Percentiles rank a stretch among this genome's conserved stretches.
Evolutionary conservation across 345 rosid genomes (phyloP).

Genomic region (Passiflora organensis): DNA sequence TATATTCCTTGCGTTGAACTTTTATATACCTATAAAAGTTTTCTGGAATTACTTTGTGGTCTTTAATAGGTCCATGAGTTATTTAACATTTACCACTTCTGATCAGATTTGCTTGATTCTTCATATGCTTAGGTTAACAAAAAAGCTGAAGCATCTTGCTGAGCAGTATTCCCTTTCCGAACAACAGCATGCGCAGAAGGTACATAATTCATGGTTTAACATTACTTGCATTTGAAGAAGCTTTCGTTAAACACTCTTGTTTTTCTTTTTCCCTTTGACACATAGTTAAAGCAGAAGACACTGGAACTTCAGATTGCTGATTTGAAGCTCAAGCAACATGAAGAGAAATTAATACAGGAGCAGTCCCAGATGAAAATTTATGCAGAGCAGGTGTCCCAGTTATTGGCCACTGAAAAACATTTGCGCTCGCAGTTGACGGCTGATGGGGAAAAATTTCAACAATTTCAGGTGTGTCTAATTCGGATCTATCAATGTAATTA

Average conservation of each 20-base stretch:
- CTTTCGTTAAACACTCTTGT: background rate
- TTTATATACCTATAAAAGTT: too few species aligned
- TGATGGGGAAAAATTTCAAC: slow-evolving; percentile 93
- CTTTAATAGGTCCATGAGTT: too few species aligned
- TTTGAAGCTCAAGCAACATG: slow-evolving; percentile 73
- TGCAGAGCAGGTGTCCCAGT: slow-evolving; percentile 83
- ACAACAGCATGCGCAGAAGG: slow-evolving; percentile 75
- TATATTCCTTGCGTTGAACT: too few species aligned
- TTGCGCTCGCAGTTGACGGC: slow-evolving; percentile 79
- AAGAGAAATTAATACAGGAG: slow-evolving; percentile 76
- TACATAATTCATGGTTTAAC: slow-evolving; percentile 13
- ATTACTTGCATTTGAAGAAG: slow-evolving; percentile 1
- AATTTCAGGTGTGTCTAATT: slow-evolving; percentile 56
- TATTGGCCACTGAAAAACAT: slow-evolving; percentile 77
- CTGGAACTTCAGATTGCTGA: slow-evolving; percentile 80
- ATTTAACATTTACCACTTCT: too few species aligned
- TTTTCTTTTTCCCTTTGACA: slow-evolving; percentile 23
- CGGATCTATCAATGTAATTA: too few species aligned
- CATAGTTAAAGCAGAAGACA: slow-evolving; percentile 77
- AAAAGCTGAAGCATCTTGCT: slow-evolving; percentile 73
- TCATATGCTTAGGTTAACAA: slow-evolving; percentile 56
- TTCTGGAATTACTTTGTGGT: too few species aligned
- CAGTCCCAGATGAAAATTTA: slow-evolving; percentile 87
- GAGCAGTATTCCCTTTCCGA: slow-evolving; percentile 82
- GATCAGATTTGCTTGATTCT: background rate